Percentiles rank a stretch among this genome's conserved stretches.
These are phyloP conservation scores for Puccinia triticina DNA, from an alignment of 1,284 basidiomycete genomes.

Conservation along the genomic window DNA sequence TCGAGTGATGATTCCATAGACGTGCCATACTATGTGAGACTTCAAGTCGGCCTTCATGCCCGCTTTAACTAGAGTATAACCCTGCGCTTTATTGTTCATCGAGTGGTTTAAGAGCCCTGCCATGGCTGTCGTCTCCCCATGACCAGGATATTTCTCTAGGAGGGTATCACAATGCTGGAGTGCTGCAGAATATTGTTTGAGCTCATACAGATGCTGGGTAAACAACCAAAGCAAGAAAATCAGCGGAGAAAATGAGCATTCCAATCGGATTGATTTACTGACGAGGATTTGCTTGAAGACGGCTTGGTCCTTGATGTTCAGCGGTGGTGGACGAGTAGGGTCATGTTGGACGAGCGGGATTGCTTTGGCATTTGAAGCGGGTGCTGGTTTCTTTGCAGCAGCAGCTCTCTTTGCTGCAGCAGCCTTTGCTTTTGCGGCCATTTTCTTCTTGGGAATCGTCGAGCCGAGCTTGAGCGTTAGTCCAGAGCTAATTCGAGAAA, in stretches of 20 bases:
- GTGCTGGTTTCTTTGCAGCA: constrained; percentile 23
- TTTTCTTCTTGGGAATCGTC: not conserved
- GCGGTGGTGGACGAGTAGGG: constrained; percentile 38
- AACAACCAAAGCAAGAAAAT: not conserved
- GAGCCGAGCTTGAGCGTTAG: too few relatives aligned
- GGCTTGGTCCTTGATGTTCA: constrained; percentile 2
- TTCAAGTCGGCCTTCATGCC: constrained; percentile 85
- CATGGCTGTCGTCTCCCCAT: constrained; percentile 97
- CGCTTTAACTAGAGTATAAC: constrained; percentile 81
- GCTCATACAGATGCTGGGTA: constrained; percentile 69
- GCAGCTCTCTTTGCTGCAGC: constrained; percentile 40
- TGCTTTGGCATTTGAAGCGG: constrained; percentile 19
- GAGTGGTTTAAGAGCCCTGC: constrained; percentile 85
- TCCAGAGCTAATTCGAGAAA: too few relatives aligned
- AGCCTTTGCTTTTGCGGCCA: constrained; percentile 47
- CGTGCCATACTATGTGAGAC: constrained; percentile 98
- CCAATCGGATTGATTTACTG: not conserved
- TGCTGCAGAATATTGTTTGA: constrained; percentile 84
- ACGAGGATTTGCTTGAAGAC: constrained; percentile 35
- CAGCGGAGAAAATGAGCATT: not conserved
- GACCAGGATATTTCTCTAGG: constrained; percentile 91
- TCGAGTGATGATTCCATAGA: constrained; percentile 89
- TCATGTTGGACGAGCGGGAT: constrained; percentile 31
- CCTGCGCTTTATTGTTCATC: constrained; percentile 76
- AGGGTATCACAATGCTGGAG: constrained; percentile 90